Evolutionary conservation across 2,329 filamentous ascomycete species (phyloP).

Genomic region (Trichoderma lentiforme): DNA sequence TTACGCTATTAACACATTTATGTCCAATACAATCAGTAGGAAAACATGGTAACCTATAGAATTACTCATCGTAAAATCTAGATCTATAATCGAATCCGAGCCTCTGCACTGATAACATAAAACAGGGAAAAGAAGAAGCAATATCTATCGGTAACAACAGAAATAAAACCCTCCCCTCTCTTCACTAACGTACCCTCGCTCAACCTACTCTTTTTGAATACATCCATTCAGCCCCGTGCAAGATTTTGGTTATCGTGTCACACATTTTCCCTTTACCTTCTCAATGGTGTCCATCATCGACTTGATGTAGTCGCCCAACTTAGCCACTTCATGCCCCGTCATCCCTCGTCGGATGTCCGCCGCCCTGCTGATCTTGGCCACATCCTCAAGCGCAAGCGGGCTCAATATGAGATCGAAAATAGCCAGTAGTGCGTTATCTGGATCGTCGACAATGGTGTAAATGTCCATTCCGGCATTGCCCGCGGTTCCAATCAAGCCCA

Average conservation of each 20-base stretch:
- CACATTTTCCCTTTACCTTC: not conserved
- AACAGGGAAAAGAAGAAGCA: not conserved
- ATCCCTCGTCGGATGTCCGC: not conserved
- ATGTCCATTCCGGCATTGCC: slow-evolving; percentile 3
- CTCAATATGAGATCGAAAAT: not conserved
- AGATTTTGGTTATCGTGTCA: not conserved
- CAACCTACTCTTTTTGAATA: too few relatives aligned
- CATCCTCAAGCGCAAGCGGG: not conserved
- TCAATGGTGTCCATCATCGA: not conserved
- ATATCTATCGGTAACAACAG: not conserved
- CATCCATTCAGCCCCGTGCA: too few relatives aligned
- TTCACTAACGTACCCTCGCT: too few relatives aligned
- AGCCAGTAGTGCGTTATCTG: not conserved
- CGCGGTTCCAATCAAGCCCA: not conserved
- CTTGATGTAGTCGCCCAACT: not conserved
- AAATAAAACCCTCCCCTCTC: not conserved
- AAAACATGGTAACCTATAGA: not conserved
- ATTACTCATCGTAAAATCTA: not conserved
- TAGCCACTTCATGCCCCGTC: slow-evolving; percentile 1
- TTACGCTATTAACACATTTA: too few relatives aligned
- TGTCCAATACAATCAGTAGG: too few relatives aligned
- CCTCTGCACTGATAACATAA: not conserved
- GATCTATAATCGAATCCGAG: not conserved
- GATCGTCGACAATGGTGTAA: slow-evolving; percentile 5
- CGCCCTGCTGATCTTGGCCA: not conserved